These are phyloP conservation scores for Eutypa lata DNA, from an alignment of 2,329 filamentous ascomycete species.

Conservation along the genomic window DNA sequence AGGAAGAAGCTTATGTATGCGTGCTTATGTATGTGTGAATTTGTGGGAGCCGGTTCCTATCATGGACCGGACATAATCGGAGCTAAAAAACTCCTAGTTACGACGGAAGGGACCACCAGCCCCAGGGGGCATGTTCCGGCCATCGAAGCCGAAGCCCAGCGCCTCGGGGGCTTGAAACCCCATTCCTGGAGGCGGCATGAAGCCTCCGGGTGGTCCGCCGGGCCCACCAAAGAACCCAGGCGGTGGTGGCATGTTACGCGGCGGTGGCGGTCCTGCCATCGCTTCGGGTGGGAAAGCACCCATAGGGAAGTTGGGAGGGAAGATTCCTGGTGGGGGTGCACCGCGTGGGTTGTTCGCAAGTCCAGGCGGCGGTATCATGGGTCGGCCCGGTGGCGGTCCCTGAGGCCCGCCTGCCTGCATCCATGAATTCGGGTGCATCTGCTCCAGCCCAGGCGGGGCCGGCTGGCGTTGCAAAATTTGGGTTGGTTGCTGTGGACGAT, in stretches of 20 bases:
- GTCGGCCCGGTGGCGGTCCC: conserved; percentile 43
- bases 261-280: conserved; percentile 39
- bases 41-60: background rate
- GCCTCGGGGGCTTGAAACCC: conserved; percentile 54
- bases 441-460: conserved; percentile 57
- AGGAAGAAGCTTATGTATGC: background rate
- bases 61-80: background rate
- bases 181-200: conserved; percentile 53
- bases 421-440: conserved; percentile 53
- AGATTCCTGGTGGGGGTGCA: conserved; percentile 56
- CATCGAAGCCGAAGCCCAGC: conserved; percentile 53
- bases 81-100: conserved; percentile 16
- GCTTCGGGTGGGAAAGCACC: conserved; percentile 48
- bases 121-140: conserved; percentile 51
- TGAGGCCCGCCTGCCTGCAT: conserved; percentile 42
- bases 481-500: conserved; percentile 51
- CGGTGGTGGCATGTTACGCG: conserved; percentile 48
- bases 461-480: conserved; percentile 62
- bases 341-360: conserved; percentile 42
- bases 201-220: conserved; percentile 41
- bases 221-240: conserved; percentile 55
- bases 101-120: conserved; percentile 36
- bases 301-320: conserved; percentile 60
- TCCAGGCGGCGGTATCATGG: conserved; percentile 62
- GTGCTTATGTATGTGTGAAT: too few species aligned